Conservation (phyloP, 2,329 filamentous ascomycete species). For the Diaporthe vaccinii region DNA sequence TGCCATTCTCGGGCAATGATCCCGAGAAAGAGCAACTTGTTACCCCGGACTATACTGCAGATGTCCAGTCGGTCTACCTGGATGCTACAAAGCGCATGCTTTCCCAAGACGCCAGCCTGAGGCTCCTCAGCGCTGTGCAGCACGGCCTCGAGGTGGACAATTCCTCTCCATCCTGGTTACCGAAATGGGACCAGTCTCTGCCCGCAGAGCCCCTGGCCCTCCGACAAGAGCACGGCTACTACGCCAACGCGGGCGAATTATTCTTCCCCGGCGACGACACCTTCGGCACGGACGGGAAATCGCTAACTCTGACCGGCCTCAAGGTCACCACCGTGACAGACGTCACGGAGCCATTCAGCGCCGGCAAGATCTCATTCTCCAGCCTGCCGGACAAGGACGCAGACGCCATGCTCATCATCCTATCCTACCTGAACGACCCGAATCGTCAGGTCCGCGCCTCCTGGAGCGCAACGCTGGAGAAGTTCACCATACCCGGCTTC, state of each 20-base stretch:
- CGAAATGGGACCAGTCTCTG: constrained; percentile 38
- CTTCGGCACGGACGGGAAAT: constrained; percentile 1
- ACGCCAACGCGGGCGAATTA: constrained; percentile 40
- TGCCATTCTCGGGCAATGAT: constrained; percentile 37
- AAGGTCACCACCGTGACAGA: constrained; percentile 8
- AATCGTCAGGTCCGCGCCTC: constrained; percentile 37
- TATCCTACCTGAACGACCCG: constrained; percentile 38
- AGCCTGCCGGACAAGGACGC: constrained; percentile 13
- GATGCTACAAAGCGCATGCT: constrained; percentile 25
- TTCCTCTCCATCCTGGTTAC: constrained; percentile 41
- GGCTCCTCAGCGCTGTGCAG: constrained; percentile 40
- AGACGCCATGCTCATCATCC: constrained; percentile 31
- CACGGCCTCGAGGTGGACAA: constrained; percentile 37
- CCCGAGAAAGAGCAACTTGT: constrained; percentile 23
- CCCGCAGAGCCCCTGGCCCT: constrained; percentile 38
- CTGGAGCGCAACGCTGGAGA: constrained; percentile 39
- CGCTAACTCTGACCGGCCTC: constrained; percentile 14
- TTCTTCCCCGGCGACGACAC: constrained; percentile 13
- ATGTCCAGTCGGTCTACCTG: constrained; percentile 14
- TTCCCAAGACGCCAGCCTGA: constrained; percentile 38
- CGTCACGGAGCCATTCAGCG: constrained; percentile 22
- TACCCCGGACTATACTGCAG: constrained; percentile 35
- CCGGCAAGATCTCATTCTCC: constrained; percentile 18
- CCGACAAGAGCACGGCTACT: constrained; percentile 39
- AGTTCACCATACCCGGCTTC: constrained; percentile 27